Percentiles rank a stretch among this genome's conserved stretches.
phyloP scores from a whole-genome alignment of 2,329 filamentous ascomycete species.

The Nectriaceae sp. region DNA sequence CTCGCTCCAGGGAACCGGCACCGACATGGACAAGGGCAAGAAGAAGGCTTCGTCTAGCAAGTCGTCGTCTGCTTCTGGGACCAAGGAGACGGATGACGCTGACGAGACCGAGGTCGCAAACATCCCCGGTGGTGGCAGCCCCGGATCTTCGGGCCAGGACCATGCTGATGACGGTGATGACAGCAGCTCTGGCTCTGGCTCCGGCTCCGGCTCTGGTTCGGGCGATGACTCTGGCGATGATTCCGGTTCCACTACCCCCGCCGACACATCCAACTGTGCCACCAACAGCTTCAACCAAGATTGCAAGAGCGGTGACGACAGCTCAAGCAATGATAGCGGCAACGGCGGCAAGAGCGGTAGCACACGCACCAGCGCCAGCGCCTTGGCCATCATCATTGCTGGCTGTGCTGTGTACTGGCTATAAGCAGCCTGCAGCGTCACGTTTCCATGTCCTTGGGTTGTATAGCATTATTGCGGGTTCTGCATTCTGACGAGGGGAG shows the following conservation, averaged over 20 bases:
- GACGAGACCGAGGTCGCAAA: conserved; percentile 10
- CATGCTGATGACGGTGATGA: background rate
- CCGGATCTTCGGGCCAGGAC: background rate
- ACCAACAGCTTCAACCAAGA: conserved; percentile 43
- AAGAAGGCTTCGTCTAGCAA: conserved; percentile 21
- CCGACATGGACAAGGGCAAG: conserved; percentile 62
- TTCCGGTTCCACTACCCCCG: conserved; percentile 15
- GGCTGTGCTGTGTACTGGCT: conserved; percentile 38
- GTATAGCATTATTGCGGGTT: conserved; percentile 21
- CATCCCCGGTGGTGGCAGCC: conserved; percentile 19
- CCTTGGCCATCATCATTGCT: conserved; percentile 40
- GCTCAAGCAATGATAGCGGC: conserved; percentile 36
- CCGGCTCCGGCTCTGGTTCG: too few relatives aligned
- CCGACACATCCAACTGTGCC: conserved; percentile 36
- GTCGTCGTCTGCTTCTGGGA: conserved; percentile 14
- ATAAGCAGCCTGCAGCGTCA: conserved; percentile 16
- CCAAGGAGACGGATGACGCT: too few relatives aligned
- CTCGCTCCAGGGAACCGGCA: conserved; percentile 79
- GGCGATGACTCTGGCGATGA: too few relatives aligned
- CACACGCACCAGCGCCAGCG: conserved; percentile 36
- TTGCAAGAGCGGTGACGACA: conserved; percentile 30
- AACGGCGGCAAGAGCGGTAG: conserved; percentile 34
- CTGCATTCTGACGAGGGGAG: conserved; percentile 20
- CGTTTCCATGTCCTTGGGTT: conserved; percentile 8
- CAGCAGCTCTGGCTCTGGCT: conserved; percentile 19